A percentile compares a stretch with the other conserved stretches of the same genome.
Evolutionary conservation across 345 rosid genomes (phyloP).

Genomic region (Pistacia atlantica): DNA sequence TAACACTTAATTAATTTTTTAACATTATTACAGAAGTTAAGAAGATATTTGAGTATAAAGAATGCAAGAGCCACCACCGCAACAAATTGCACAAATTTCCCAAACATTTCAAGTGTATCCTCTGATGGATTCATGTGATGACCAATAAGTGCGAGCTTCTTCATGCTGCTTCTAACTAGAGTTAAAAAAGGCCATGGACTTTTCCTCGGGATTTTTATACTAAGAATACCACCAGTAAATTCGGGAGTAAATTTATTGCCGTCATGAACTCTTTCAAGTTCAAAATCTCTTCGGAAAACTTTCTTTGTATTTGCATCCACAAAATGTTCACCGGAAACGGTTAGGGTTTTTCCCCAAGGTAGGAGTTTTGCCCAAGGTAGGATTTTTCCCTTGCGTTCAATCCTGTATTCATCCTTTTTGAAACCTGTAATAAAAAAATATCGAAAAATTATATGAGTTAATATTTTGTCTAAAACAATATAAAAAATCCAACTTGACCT

Average conservation of each 20-base stretch:
- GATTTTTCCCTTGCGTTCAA: no score
- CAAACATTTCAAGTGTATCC: no score
- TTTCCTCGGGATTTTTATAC: not conserved
- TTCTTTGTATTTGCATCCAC: not conserved
- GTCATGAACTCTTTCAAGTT: not conserved
- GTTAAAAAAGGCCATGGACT: no score
- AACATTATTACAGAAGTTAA: not conserved
- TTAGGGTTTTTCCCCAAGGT: no score
- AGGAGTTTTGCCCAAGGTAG: no score
- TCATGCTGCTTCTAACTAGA: no score
- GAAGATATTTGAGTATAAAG: not conserved
- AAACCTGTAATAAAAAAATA: not conserved
- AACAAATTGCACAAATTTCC: not conserved
- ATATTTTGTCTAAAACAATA: no score
- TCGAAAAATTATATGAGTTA: no score
- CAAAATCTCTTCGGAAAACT: not conserved
- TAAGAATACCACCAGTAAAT: not conserved
- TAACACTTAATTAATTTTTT: no score
- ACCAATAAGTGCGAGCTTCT: not conserved
- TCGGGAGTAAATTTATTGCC: no score
- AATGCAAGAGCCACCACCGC: not conserved
- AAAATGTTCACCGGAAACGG: not conserved
- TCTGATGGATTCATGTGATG: not conserved
- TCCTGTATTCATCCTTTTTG: not conserved
- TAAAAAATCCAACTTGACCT: no score